Base-by-base conservation (phyloP, 2,329 filamentous ascomycete species). In the Fusarium poae region DNA sequence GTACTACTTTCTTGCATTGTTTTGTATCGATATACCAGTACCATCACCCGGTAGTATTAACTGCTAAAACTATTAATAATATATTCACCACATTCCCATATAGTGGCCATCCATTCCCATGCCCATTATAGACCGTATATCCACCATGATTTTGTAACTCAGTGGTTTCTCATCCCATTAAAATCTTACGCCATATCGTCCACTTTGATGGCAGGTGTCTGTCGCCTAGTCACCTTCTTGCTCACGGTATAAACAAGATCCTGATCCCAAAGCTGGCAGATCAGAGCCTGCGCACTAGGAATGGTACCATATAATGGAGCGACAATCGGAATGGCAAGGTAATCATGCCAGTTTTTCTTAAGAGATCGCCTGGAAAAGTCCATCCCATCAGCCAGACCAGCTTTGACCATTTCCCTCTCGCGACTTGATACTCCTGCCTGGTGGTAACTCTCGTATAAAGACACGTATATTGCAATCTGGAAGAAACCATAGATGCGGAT, bases 231-330 rank as follows among this genome's bases (percentile, higher is more conserved):
- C 72, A 88, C 85, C 76, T 92, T 93, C 78, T 89, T 88, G 80
- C 89, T 92, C 73, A 93, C 90, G 0, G 88, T 86, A 78, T 93
- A 93, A 13, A 90, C 88, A 69, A 93, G 76, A 57, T 91, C 83
- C 34, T 89, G 81, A 1, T 88, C 91, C 85, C 89, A 92, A 74
- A 92, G 88, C 75, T 93, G 91, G 74, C 84, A 87, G 56, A 92
- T 78, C 67, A 91, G 86, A 3, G 91, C 91, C 67, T 92, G 89
- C 6, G 89, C 82, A 43, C 88, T 87, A 0, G 91, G 91, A 20
- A 92, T 85, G 0, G 89, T 85, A 20, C 90, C 90, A 71, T 89
- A 92, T 4, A 92, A 70, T 2, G 89, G 89, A 7, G 89, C 90
- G 12, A 91, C 88, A 12, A 92, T 75, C 0, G 90, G 90, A 25